These are phyloP conservation scores for Dianthus caryophyllus DNA, from an alignment of 148 eudicot genomes.

Conservation along the genomic window DNA sequence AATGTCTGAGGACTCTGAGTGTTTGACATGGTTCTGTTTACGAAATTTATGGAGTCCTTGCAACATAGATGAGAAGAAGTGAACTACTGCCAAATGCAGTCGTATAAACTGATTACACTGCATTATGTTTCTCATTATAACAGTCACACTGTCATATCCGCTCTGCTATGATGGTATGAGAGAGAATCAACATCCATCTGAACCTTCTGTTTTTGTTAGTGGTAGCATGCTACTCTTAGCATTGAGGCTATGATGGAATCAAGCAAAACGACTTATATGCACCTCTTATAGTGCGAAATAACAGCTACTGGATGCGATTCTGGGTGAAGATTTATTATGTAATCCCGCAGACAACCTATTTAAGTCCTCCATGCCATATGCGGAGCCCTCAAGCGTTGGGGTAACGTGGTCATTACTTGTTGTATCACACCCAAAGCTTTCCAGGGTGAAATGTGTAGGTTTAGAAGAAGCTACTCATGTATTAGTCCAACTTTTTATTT, in stretches of 20 bases:
- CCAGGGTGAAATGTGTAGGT: slow-evolving; percentile 2
- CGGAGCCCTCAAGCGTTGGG: neutral
- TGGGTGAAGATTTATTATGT: neutral
- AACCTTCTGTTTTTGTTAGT: neutral
- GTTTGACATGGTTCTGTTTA: neutral
- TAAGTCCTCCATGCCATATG: neutral
- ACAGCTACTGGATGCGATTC: neutral
- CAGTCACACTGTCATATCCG: neutral
- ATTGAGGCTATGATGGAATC: too few species aligned
- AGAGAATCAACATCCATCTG: neutral
- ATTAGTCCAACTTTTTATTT: slow-evolving; percentile 4
- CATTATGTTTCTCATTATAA: neutral
- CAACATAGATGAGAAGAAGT: neutral
- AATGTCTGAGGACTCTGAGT: neutral
- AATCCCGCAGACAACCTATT: neutral
- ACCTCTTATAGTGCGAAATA: neutral
- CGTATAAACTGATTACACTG: neutral
- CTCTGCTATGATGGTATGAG: neutral
- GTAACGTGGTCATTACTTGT: neutral
- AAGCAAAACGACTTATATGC: too few species aligned
- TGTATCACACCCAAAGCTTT: neutral
- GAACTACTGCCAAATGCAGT: neutral
- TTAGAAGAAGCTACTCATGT: neutral
- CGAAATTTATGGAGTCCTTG: neutral
- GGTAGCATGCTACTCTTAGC: too few species aligned